Evolutionary conservation across 2,329 filamentous ascomycete species (phyloP), one percentile per base, ranked within the genome.

Genomic region (Xylariaceae sp.): DNA sequence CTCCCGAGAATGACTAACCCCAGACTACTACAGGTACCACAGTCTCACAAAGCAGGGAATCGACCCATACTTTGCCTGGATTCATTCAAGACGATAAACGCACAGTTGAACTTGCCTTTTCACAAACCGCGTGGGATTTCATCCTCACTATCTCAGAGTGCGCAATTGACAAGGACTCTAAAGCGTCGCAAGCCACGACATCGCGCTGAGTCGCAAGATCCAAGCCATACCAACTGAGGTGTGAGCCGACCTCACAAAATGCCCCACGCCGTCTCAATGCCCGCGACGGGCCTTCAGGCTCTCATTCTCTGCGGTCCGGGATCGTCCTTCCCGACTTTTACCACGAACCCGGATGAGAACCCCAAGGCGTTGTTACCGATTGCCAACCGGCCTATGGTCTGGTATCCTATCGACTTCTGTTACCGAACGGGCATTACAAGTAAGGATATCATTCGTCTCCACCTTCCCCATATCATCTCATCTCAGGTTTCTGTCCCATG

Each of bases 341-440:
- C 88, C 1, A 85, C 87, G 2, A 89, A 86, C 58, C 86, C 88
- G 4, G 84, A 87, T 72, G 86, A 91, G 67, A 85, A 88, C 58
- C 88, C 89, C 7, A 94, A 94, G 72, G 88, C 89, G 7, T 80
- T 94, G 27, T 74, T 94, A 6, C 89, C 89, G 4, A 87, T 94
- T 56, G 89, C 89, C 37, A 94, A 94, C 70, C 75, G 89, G 62
- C 89, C 89, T 1, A 94, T 94, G 89, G 86, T 94, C 45, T 92
- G 89, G 87, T 94, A 94, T 69, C 86, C 89, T 4, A 81, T 94
- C 41, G 88, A 92, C 65, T 92, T 89, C 74, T 92, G 88, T 72
- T 88, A 90, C 67, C 83, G 88, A 39, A 88, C 87, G 70, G 88
- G 89, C 62, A 83, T 91, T 61, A 88, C 85, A 66, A 79, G 87